phyloP scores from a whole-genome alignment of 305 asterid species.

The Caryopteris hybrid region DNA sequence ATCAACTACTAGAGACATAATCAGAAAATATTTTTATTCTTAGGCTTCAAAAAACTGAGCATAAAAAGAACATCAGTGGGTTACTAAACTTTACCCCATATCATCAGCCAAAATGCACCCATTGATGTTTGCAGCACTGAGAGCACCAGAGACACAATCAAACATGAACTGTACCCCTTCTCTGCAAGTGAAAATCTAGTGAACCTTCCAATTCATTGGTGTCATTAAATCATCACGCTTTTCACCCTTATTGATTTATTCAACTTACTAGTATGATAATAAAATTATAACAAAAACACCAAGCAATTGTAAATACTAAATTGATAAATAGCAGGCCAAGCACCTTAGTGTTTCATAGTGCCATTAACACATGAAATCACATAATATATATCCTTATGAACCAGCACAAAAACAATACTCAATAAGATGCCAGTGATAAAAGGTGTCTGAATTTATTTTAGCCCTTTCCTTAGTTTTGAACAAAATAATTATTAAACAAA shows the following conservation, averaged over 20 bases:
- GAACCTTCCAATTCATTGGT: too few relatives aligned
- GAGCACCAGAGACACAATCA: slow-evolving; percentile 84
- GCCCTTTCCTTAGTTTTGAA: not conserved
- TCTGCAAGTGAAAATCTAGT: too few relatives aligned
- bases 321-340: too few relatives aligned
- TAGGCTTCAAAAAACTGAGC: not conserved
- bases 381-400: slow-evolving; percentile 4
- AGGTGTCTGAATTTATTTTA: not conserved
- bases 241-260: too few relatives aligned
- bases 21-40: not conserved
- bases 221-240: too few relatives aligned
- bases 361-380: not conserved
- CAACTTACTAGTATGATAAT: too few relatives aligned
- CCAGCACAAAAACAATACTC: slow-evolving; percentile 4
- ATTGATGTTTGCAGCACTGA: slow-evolving; percentile 62
- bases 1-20: not conserved
- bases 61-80: slow-evolving; percentile 7
- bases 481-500: not conserved
- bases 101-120: slow-evolving; percentile 99
- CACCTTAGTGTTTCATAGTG: not conserved
- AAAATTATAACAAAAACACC: slow-evolving; percentile 4
- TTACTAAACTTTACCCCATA: slow-evolving; percentile 74
- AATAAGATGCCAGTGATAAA: slow-evolving; percentile 13
- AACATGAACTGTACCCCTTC: slow-evolving; percentile 99
- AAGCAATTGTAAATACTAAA: not conserved